Percentiles rank a stretch among this genome's conserved stretches.
These are phyloP conservation scores for Piromyces finnis DNA, from an alignment of 192 early-diverging fungal species.

Conservation along the genomic window DNA sequence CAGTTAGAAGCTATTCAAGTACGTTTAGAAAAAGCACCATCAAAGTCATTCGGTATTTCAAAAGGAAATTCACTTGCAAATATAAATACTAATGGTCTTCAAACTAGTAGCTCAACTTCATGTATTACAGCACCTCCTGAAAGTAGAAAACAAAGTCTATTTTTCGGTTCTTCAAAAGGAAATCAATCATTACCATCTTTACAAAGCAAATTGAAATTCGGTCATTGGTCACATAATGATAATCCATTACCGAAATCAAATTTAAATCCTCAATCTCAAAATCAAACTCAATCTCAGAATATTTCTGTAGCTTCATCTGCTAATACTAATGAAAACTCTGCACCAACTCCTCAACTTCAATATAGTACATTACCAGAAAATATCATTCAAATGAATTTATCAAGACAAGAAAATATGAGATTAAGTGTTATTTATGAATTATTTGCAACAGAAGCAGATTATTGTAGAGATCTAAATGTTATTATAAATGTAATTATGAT, in stretches of 20 bases:
- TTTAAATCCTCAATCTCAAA: not conserved
- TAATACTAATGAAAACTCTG: not conserved
- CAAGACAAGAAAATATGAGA: conserved; percentile 31
- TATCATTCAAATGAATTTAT: conserved; percentile 13
- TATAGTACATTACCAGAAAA: conserved; percentile 14
- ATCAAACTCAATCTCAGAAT: too few relatives aligned
- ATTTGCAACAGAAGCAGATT: conserved; percentile 38
- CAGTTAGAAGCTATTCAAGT: not conserved
- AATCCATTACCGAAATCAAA: not conserved
- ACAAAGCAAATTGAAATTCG: not conserved
- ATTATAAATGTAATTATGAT: conserved; percentile 32
- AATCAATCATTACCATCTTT: not conserved
- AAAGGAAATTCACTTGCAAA: not conserved
- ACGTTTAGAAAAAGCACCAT: not conserved
- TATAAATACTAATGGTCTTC: not conserved
- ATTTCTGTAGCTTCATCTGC: too few relatives aligned
- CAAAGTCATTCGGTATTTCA: not conserved
- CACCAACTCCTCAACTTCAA: not conserved
- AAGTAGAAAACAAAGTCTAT: not conserved
- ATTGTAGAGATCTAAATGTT: conserved; percentile 22
- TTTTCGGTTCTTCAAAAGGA: not conserved
- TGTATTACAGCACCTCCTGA: not conserved
- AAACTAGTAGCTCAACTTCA: not conserved
- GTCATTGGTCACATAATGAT: not conserved
- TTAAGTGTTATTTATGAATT: conserved; percentile 33